Conservation (phyloP, 768 basidiomycete genomes). For the Chalciporus sphaerocephalus region DNA sequence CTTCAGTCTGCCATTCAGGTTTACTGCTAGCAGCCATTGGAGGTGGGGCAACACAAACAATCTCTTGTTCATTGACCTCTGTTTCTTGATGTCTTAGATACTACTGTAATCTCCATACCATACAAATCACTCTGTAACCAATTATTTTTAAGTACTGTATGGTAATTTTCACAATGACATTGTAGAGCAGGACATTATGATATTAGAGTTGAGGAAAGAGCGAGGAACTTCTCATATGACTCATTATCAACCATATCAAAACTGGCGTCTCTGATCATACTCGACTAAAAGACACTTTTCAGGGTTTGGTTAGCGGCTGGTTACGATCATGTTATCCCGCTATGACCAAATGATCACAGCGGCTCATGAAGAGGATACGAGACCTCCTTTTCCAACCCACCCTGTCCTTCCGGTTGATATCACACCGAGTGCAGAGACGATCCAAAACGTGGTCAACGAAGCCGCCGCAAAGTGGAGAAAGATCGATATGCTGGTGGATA, state of each 20-base stretch:
- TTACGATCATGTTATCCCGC: conserved; percentile 40
- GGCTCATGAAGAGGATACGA: conserved; percentile 41
- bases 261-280: neutral
- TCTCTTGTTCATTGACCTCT: too few relatives aligned
- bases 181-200: too few relatives aligned
- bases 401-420: conserved; percentile 48
- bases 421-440: conserved; percentile 37
- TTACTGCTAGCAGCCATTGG: too few relatives aligned
- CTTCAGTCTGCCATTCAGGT: too few relatives aligned
- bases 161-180: too few relatives aligned
- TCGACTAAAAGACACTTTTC: conserved; percentile 45
- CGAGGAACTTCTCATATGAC: too few relatives aligned
- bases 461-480: conserved; percentile 46
- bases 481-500: conserved; percentile 60
- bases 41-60: too few relatives aligned
- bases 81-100: too few relatives aligned
- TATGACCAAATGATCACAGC: conserved; percentile 62
- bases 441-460: conserved; percentile 41
- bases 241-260: neutral
- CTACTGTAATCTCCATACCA: too few relatives aligned
- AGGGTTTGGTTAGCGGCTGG: conserved; percentile 53
- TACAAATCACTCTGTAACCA: too few relatives aligned
- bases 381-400: conserved; percentile 34
- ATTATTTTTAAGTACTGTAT: too few relatives aligned
- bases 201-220: too few relatives aligned